phyloP scores from a whole-genome alignment of 1,139 yeast genomes.

The Candida sp. region DNA sequence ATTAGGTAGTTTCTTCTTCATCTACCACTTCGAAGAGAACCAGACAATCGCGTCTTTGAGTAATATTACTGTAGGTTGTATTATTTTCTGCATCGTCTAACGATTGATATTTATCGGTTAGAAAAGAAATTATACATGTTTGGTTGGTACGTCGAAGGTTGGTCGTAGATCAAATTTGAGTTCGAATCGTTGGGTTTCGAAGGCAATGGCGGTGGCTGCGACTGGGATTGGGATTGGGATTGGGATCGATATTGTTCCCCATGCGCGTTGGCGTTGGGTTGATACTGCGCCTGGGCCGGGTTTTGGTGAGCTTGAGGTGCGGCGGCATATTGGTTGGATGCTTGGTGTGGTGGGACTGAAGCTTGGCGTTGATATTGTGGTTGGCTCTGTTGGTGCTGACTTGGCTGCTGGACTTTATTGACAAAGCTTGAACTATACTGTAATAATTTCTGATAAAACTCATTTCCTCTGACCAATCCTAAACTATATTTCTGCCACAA shows the following conservation, averaged over 20 bases:
- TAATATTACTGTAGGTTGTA: no score
- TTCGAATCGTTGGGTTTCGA: conserved; percentile 1
- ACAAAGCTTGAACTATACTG: conserved; percentile 26
- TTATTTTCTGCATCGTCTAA: neutral
- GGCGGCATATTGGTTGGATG: neutral
- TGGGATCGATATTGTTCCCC: conserved; percentile 7
- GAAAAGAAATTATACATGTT: conserved; percentile 45
- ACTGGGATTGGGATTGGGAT: neutral
- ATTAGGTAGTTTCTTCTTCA: no score
- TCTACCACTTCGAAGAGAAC: no score
- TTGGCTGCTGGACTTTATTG: conserved; percentile 6
- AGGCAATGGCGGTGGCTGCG: conserved; percentile 1
- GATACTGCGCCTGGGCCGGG: conserved; percentile 1
- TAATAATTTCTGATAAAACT: conserved; percentile 58
- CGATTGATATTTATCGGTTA: conserved; percentile 3
- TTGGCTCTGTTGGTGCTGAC: conserved; percentile 29
- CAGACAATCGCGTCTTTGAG: no score
- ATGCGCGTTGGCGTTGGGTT: neutral
- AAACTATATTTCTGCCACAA: conserved; percentile 58
- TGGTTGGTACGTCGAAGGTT: conserved; percentile 48
- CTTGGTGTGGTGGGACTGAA: conserved; percentile 4
- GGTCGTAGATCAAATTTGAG: conserved; percentile 36
- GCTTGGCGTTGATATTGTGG: conserved; percentile 4
- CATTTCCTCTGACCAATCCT: conserved; percentile 60
- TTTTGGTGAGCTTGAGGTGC: neutral